These are phyloP conservation scores for Clohesyomyces aquaticus DNA, from an alignment of 495 filamentous ascomycete genomes.

Conservation along the genomic window DNA sequence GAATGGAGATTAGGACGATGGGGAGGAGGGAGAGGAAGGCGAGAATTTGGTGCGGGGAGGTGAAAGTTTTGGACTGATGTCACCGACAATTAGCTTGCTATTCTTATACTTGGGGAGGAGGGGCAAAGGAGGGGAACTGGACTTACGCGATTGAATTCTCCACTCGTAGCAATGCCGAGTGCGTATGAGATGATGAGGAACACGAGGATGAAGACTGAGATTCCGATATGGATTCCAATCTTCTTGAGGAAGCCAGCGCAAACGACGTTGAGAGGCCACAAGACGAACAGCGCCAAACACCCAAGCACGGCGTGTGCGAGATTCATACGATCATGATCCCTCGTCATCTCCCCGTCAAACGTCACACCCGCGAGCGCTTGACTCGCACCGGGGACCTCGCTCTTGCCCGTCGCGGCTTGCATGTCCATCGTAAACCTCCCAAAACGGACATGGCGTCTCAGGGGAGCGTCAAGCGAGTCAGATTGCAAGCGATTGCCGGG, in stretches of 20 bases:
- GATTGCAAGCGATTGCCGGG: constrained; percentile 27
- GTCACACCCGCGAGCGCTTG: constrained; percentile 18
- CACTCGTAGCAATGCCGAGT: constrained; percentile 31
- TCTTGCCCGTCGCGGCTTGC: constrained; percentile 30
- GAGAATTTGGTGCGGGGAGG: constrained; percentile 34
- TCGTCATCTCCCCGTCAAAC: constrained; percentile 19
- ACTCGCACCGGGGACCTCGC: constrained; percentile 31
- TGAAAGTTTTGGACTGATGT: constrained; percentile 35
- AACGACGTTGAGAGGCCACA: constrained; percentile 39
- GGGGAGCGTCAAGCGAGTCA: constrained; percentile 25
- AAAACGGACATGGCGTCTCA: constrained; percentile 33
- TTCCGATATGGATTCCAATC: constrained; percentile 31
- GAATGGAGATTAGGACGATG: constrained; percentile 25
- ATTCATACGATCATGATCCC: constrained; percentile 33
- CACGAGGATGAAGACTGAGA: constrained; percentile 26
- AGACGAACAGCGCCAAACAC: constrained; percentile 35
- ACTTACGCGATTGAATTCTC: constrained; percentile 39
- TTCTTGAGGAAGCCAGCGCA: constrained; percentile 35
- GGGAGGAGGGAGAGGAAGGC: constrained; percentile 32
- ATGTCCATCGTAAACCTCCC: constrained; percentile 43
- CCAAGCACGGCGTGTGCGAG: constrained; percentile 38
- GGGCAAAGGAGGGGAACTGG: neutral
- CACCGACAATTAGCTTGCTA: neutral
- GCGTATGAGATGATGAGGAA: constrained; percentile 36
- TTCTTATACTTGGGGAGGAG: constrained; percentile 1